A percentile compares a stretch with the other conserved stretches of the same genome.
Evolutionary conservation across 495 filamentous ascomycete genomes (phyloP).

Genomic region (Neohortaea acidophila): DNA sequence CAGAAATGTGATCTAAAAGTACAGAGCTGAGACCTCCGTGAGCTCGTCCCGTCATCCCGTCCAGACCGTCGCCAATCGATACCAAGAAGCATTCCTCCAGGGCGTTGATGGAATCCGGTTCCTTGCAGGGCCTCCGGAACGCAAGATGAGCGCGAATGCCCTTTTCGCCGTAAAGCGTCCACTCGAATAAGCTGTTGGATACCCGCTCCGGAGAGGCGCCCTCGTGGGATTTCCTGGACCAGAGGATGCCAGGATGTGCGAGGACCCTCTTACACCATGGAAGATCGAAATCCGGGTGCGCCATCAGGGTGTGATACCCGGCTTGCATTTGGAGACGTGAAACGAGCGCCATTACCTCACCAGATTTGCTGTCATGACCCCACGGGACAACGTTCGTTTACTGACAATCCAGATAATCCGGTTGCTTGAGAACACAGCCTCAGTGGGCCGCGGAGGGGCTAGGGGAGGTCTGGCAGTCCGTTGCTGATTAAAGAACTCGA

Average conservation of each 20-base stretch:
- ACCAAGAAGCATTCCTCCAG: slow-evolving; percentile 10
- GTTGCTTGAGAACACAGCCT: too few relatives aligned
- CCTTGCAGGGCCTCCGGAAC: slow-evolving; percentile 8
- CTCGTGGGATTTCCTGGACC: neutral
- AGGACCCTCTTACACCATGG: neutral
- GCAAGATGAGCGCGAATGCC: slow-evolving; percentile 11
- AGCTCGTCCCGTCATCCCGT: slow-evolving; percentile 11
- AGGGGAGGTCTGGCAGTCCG: too few relatives aligned
- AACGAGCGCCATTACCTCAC: neutral
- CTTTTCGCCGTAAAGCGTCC: slow-evolving; percentile 3
- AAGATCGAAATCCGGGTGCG: neutral
- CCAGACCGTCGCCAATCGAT: slow-evolving; percentile 11
- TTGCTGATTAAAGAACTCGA: too few relatives aligned
- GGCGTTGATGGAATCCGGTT: slow-evolving; percentile 5
- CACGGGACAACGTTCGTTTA: too few relatives aligned
- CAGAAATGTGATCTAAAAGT: slow-evolving; percentile 11
- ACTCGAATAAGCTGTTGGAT: slow-evolving; percentile 12
- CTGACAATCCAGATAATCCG: too few relatives aligned
- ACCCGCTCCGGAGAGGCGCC: neutral
- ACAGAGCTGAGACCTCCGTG: slow-evolving; percentile 16
- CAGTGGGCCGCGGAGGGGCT: too few relatives aligned
- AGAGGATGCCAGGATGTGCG: neutral
- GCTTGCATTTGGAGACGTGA: neutral
- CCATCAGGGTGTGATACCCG: neutral
- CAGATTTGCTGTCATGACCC: too few relatives aligned